phyloP scores from a whole-genome alignment of 202 grass and related monocot species.

The Thinopyrum obtusiflorum region DNA sequence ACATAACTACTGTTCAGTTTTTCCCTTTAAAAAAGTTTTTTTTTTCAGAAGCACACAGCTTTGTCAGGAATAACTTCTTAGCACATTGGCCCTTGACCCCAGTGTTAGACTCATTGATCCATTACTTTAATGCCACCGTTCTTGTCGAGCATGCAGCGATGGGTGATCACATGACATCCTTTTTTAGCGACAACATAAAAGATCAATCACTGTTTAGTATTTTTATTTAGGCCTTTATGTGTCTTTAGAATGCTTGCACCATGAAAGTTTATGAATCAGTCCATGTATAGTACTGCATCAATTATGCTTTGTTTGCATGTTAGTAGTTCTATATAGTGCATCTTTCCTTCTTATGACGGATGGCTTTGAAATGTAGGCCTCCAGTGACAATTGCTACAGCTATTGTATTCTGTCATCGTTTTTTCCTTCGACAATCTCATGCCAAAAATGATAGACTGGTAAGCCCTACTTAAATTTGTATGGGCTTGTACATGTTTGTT shows the following conservation, averaged over 20 bases:
- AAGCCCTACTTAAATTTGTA: conserved; percentile 38
- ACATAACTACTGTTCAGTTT: background rate
- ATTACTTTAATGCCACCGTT: background rate
- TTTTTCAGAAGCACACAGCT: background rate
- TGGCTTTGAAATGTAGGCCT: conserved; percentile 53
- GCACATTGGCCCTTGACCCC: background rate
- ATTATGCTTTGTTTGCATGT: conserved; percentile 20
- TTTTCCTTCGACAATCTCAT: conserved; percentile 89
- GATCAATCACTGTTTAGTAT: background rate
- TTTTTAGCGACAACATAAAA: conserved; percentile 10
- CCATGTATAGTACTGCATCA: background rate
- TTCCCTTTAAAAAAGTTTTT: background rate
- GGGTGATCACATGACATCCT: background rate
- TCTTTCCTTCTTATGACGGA: conserved; percentile 20
- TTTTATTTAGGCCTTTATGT: background rate
- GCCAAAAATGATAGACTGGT: conserved; percentile 83
- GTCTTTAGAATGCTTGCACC: background rate
- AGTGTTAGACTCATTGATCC: background rate
- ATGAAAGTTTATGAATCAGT: conserved; percentile 6
- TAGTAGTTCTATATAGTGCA: background rate
- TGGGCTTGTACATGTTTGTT: background rate
- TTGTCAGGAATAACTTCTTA: background rate
- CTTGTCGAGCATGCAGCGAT: background rate
- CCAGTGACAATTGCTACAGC: conserved; percentile 92
- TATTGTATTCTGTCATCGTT: conserved; percentile 81